These are phyloP conservation scores for Avena eriantha DNA, from an alignment of 176 grass and related monocot species.

Conservation along the genomic window DNA sequence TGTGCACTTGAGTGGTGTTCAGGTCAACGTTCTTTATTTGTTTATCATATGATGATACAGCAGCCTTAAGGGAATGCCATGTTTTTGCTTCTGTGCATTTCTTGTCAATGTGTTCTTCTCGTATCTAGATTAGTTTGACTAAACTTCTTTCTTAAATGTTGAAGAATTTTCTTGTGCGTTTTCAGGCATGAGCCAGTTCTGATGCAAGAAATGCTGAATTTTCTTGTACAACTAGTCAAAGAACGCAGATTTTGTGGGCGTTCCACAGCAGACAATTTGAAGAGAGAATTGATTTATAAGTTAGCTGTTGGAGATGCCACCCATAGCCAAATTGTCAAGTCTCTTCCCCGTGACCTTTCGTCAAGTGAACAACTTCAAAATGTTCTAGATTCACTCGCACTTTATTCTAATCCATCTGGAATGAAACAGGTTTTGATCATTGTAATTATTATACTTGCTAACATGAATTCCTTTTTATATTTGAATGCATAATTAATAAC, in stretches of 20 bases:
- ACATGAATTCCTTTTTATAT: constrained; percentile 1
- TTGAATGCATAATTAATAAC: constrained; percentile 18
- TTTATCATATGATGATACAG: background rate
- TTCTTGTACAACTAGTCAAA: constrained; percentile 96
- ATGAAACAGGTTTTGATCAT: constrained; percentile 91
- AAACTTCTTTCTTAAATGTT: constrained; percentile 11
- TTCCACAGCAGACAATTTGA: constrained; percentile 85
- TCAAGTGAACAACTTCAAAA: constrained; percentile 79
- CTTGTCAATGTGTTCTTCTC: background rate
- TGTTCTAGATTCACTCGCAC: constrained; percentile 81
- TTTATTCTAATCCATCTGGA: constrained; percentile 95
- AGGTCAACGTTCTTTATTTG: background rate
- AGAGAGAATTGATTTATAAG: constrained; percentile 87
- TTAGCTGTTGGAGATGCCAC: constrained; percentile 85
- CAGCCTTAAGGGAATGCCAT: constrained; percentile 15
- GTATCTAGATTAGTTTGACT: constrained; percentile 20
- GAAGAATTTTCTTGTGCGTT: constrained; percentile 17
- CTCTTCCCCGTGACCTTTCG: constrained; percentile 85
- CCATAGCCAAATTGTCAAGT: constrained; percentile 90
- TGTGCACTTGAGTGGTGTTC: constrained; percentile 22
- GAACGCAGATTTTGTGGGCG: constrained; percentile 92
- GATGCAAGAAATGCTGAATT: constrained; percentile 90
- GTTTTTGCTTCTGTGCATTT: constrained; percentile 31
- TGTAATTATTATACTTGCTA: constrained; percentile 27
- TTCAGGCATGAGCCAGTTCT: constrained; percentile 88